Evolutionary conservation across 352 stramenopile genomes (phyloP).

Genomic region (Thalassiosira gravida): DNA sequence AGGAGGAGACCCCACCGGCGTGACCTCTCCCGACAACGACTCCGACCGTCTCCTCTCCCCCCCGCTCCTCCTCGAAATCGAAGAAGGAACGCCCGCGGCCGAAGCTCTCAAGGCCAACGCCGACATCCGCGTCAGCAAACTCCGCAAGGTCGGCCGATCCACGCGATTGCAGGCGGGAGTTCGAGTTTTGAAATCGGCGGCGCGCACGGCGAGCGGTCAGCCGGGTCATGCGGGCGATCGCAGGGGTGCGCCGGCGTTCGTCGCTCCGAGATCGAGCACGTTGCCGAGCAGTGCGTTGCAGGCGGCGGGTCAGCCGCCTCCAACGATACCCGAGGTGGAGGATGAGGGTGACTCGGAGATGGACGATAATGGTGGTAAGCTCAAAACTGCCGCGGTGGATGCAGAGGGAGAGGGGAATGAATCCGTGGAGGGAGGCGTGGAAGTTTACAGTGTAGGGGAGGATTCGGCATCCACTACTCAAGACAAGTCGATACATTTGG

Average conservation of each 20-base stretch:
- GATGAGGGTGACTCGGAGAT: slow-evolving; percentile 24
- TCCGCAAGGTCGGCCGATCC: slow-evolving; percentile 71
- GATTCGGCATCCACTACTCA: slow-evolving; percentile 3
- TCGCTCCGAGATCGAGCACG: slow-evolving; percentile 7
- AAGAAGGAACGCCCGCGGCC: slow-evolving; percentile 74
- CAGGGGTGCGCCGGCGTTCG: slow-evolving; percentile 38
- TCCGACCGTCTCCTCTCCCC: slow-evolving; percentile 24
- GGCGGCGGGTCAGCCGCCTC: too few species aligned
- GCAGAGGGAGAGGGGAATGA: too few species aligned
- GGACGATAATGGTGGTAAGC: neutral
- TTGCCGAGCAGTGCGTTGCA: neutral
- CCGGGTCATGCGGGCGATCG: slow-evolving; percentile 48
- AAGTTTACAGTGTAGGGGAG: neutral
- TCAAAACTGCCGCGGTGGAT: too few species aligned
- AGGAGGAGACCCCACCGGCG: neutral
- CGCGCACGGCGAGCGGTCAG: slow-evolving; percentile 28
- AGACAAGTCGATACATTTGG: slow-evolving; percentile 10
- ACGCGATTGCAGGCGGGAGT: slow-evolving; percentile 62
- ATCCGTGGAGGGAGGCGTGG: neutral
- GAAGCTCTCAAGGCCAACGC: slow-evolving; percentile 79
- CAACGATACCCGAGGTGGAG: slow-evolving; percentile 64
- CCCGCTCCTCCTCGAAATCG: slow-evolving; percentile 61
- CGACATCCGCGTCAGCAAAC: slow-evolving; percentile 65
- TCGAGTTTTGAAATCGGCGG: slow-evolving; percentile 44
- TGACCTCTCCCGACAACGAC: neutral